These are phyloP conservation scores for Sordariomycetes sp. DNA, from an alignment of 2,329 filamentous ascomycete genomes.

Conservation along the genomic window DNA sequence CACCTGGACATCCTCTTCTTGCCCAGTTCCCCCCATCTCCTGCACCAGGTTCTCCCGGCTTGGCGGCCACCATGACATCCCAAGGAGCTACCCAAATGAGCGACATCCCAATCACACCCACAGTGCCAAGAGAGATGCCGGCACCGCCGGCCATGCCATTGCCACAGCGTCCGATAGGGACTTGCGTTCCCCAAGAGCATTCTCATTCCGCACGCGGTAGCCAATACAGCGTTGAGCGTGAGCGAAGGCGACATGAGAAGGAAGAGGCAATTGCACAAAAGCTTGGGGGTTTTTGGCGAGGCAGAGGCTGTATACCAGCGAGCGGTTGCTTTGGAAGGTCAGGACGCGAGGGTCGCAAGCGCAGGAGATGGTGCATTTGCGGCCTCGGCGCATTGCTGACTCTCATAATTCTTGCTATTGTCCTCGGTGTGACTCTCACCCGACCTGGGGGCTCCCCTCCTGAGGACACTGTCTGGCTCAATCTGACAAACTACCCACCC, in stretches of 20 bases:
- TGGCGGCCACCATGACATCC: slow-evolving; percentile 53
- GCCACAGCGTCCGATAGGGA: slow-evolving; percentile 33
- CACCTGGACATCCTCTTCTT: slow-evolving; percentile 39
- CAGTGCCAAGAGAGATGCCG: slow-evolving; percentile 8
- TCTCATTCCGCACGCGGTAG: slow-evolving; percentile 28
- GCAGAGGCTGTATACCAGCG: slow-evolving; percentile 52
- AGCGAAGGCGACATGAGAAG: slow-evolving; percentile 51
- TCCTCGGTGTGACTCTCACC: slow-evolving; percentile 48
- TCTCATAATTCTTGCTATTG: slow-evolving; percentile 46
- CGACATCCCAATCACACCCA: slow-evolving; percentile 46
- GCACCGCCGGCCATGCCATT: slow-evolving; percentile 11
- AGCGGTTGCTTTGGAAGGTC: slow-evolving; percentile 56
- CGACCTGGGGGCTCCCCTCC: slow-evolving; percentile 10
- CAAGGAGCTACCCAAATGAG: slow-evolving; percentile 52
- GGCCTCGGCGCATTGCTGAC: slow-evolving; percentile 40
- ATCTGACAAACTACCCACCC: slow-evolving; percentile 76
- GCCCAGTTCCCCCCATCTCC: slow-evolving; percentile 47
- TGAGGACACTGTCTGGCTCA: slow-evolving; percentile 57
- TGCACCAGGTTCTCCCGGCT: slow-evolving; percentile 51
- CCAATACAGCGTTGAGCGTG: slow-evolving; percentile 37
- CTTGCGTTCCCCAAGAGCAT: slow-evolving; percentile 35
- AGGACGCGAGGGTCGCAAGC: slow-evolving; percentile 54
- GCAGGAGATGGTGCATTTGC: slow-evolving; percentile 49
- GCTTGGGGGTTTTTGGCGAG: slow-evolving; percentile 54
- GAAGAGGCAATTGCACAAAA: slow-evolving; percentile 53